Conservation (phyloP, 371 early-diverging fungal species). For the Chytridium lagenaria region DNA sequence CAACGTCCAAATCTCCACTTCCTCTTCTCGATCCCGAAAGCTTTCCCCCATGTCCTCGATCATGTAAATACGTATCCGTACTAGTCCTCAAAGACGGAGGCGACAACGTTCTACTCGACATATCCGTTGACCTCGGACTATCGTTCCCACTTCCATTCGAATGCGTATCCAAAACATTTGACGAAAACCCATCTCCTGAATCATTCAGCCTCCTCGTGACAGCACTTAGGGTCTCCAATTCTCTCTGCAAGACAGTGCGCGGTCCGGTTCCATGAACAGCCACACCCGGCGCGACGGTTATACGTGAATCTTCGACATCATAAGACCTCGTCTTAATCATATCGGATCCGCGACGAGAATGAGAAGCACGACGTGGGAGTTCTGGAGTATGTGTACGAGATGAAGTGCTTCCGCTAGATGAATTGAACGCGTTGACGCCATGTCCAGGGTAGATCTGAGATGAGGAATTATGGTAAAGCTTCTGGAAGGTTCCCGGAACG, state of each 20-base stretch:
- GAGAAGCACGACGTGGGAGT: no score
- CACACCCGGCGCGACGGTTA: not conserved
- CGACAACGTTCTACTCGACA: not conserved
- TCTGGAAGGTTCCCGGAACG: no score
- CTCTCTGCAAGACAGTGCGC: not conserved
- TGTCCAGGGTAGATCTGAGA: no score
- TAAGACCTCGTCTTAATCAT: not conserved
- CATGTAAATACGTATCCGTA: no score
- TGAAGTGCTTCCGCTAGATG: no score
- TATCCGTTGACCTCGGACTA: not conserved
- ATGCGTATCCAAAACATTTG: not conserved
- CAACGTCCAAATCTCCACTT: not conserved
- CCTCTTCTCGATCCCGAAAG: not conserved
- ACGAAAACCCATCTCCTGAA: not conserved
- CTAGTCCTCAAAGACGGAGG: no score
- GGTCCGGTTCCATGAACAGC: not conserved
- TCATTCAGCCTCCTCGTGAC: constrained; percentile 2
- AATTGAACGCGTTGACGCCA: no score
- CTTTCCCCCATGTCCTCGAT: not conserved
- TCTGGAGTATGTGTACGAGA: no score
- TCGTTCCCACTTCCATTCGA: no score
- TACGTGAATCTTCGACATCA: not conserved
- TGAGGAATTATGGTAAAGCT: no score
- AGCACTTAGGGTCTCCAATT: constrained; percentile 5
- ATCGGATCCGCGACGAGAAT: not conserved